These are phyloP conservation scores for Sporothrix curviconia DNA, from an alignment of 2,329 filamentous ascomycete genomes.

Conservation along the genomic window DNA sequence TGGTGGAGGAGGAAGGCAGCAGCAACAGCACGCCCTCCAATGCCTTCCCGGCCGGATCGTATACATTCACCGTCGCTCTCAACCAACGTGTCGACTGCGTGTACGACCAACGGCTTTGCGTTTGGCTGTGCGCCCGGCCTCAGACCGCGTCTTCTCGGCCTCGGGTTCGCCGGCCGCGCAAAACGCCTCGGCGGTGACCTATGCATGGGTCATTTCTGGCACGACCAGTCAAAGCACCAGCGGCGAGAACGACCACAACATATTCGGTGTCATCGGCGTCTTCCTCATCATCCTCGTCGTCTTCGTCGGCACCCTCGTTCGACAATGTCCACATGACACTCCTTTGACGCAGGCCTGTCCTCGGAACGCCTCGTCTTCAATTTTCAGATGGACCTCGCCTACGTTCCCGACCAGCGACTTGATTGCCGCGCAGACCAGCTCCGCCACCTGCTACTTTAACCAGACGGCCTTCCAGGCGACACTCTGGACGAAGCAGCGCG, in stretches of 20 bases:
- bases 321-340: conserved; percentile 43
- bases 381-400: conserved; percentile 43
- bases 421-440: conserved; percentile 34
- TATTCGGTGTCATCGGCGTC: conserved; percentile 22
- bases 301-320: conserved; percentile 51
- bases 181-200: conserved; percentile 39
- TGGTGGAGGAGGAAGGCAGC: background rate
- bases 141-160: conserved; percentile 32
- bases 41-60: conserved; percentile 56
- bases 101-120: conserved; percentile 50
- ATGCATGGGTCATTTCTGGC: conserved; percentile 53
- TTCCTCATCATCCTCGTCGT: conserved; percentile 43
- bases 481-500: conserved; percentile 48
- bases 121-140: conserved; percentile 56
- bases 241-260: background rate
- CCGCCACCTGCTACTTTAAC: conserved; percentile 52
- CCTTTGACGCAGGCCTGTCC: conserved; percentile 37
- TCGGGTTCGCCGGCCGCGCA: conserved; percentile 36
- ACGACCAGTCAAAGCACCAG: conserved; percentile 11
- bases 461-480: conserved; percentile 49
- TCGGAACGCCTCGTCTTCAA: conserved; percentile 54
- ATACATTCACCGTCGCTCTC: conserved; percentile 53
- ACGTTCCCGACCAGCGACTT: conserved; percentile 42
- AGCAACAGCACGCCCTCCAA: conserved; percentile 9
- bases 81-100: conserved; percentile 45